phyloP scores from a whole-genome alignment of 2,329 filamentous ascomycete genomes.

The Xylariomycetidae sp. region DNA sequence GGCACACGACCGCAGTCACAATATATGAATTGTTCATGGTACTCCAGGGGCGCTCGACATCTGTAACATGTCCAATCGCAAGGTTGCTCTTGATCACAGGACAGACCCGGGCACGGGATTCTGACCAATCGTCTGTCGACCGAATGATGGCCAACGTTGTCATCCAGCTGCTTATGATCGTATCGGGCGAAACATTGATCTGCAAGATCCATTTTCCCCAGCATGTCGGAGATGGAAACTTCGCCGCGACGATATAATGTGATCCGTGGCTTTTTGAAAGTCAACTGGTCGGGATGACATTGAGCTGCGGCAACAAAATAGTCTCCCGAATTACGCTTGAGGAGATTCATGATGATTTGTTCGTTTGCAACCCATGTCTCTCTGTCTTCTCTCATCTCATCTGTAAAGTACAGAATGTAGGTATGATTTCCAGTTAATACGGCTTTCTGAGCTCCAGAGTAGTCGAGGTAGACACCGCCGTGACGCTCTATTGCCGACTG shows the following conservation, averaged over 20 bases:
- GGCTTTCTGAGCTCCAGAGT: slow-evolving; percentile 1
- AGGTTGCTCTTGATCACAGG: background rate
- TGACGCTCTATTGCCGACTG: background rate
- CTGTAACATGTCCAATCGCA: slow-evolving; percentile 6
- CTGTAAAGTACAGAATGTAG: slow-evolving; percentile 7
- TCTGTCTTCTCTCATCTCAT: slow-evolving; percentile 1
- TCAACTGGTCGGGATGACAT: slow-evolving; percentile 1
- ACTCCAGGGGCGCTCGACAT: slow-evolving; percentile 6
- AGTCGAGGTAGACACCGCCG: slow-evolving; percentile 2
- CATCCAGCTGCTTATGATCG: slow-evolving; percentile 1
- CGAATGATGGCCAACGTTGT: background rate
- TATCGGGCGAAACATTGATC: slow-evolving; percentile 6
- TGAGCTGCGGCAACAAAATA: slow-evolving; percentile 6
- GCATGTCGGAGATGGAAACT: slow-evolving; percentile 3
- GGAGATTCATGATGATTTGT: slow-evolving; percentile 3
- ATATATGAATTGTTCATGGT: slow-evolving; percentile 1
- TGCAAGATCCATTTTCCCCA: slow-evolving; percentile 2
- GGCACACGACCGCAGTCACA: slow-evolving; percentile 2
- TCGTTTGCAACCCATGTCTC: slow-evolving; percentile 3
- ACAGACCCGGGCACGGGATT: slow-evolving; percentile 1
- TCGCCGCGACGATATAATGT: slow-evolving; percentile 3
- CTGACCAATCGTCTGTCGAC: slow-evolving; percentile 3
- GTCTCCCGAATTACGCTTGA: slow-evolving; percentile 6
- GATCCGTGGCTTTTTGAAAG: slow-evolving; percentile 1
- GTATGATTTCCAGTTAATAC: slow-evolving; percentile 5